Percentiles rank a stretch among this genome's conserved stretches.
phyloP scores from a whole-genome alignment of 2,329 filamentous ascomycete species.

The Zarea fungicola region DNA sequence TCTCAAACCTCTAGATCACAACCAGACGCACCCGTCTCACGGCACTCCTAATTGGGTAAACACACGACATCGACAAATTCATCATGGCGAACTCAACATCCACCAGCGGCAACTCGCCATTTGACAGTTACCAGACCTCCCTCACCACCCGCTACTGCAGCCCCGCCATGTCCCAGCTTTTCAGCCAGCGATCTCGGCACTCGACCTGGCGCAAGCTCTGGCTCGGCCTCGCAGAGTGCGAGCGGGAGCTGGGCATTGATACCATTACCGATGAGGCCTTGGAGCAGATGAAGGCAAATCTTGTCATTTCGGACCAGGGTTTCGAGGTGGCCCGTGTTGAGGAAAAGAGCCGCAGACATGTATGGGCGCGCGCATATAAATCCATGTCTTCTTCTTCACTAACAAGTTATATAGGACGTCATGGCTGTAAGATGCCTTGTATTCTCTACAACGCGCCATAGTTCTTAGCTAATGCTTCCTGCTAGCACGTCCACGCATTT shows the following conservation, averaged over 20 bases:
- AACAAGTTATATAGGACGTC: constrained; percentile 33
- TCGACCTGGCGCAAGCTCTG: constrained; percentile 82
- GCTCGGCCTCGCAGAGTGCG: constrained; percentile 75
- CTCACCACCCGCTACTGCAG: constrained; percentile 69
- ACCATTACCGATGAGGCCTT: constrained; percentile 69
- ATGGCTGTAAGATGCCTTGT: constrained; percentile 46
- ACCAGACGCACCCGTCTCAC: not conserved
- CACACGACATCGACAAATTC: not conserved
- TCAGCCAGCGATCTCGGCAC: constrained; percentile 69
- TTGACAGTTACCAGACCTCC: constrained; percentile 54
- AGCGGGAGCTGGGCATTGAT: constrained; percentile 73
- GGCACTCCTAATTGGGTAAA: not conserved
- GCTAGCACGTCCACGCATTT: constrained; percentile 64
- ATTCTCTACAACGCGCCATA: not conserved
- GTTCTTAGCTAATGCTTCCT: constrained; percentile 6
- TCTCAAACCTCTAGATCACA: too few species aligned
- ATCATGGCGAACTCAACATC: constrained; percentile 1
- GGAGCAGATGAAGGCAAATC: constrained; percentile 67
- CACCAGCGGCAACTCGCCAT: constrained; percentile 14
- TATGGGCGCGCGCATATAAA: not conserved
- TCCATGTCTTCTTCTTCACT: not conserved
- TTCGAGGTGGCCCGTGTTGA: constrained; percentile 71
- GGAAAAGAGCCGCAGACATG: constrained; percentile 65
- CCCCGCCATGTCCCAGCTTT: constrained; percentile 71
- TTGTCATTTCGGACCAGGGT: constrained; percentile 71